Percentiles rank a stretch among this genome's conserved stretches.
phyloP scores from a whole-genome alignment of 768 basidiomycete genomes.

The Tylopilus balloui region DNA sequence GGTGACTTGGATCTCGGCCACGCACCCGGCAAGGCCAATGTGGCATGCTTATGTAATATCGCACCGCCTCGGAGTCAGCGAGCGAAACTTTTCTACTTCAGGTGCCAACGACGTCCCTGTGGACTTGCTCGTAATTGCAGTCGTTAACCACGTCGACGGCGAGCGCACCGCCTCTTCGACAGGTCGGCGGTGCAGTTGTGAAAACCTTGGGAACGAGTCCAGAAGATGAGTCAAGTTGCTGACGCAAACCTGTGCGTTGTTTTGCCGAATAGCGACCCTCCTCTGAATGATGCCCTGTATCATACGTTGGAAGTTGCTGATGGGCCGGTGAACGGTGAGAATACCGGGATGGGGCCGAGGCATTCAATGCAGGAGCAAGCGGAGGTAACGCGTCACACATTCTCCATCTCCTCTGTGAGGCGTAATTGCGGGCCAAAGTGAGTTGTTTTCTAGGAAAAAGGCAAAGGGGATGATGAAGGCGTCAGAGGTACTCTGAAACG shows the following conservation, averaged over 20 bases:
- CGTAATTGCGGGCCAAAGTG: background rate
- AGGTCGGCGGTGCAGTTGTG: background rate
- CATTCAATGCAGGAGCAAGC: background rate
- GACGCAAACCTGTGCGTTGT: conserved; percentile 17
- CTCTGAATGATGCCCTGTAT: conserved; percentile 14
- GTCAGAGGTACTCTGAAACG: background rate
- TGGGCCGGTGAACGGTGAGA: conserved; percentile 10
- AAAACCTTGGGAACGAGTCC: background rate
- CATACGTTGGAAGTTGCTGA: background rate
- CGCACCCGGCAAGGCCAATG: conserved; percentile 8
- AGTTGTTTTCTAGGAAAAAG: background rate
- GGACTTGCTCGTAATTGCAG: background rate
- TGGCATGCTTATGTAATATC: conserved; percentile 5
- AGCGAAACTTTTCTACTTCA: background rate
- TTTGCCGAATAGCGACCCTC: conserved; percentile 10
- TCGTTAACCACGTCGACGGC: background rate
- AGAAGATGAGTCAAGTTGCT: conserved; percentile 25
- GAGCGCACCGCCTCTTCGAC: background rate
- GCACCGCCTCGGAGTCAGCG: conserved; percentile 29
- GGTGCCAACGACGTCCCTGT: too few species aligned
- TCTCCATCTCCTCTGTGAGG: background rate
- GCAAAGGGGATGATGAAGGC: background rate
- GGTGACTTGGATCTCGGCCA: conserved; percentile 5
- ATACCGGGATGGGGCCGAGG: background rate
- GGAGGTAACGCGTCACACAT: background rate